Evolutionary conservation across 1,284 basidiomycete species (phyloP).

Genomic region (Rhizoctonia solani): DNA sequence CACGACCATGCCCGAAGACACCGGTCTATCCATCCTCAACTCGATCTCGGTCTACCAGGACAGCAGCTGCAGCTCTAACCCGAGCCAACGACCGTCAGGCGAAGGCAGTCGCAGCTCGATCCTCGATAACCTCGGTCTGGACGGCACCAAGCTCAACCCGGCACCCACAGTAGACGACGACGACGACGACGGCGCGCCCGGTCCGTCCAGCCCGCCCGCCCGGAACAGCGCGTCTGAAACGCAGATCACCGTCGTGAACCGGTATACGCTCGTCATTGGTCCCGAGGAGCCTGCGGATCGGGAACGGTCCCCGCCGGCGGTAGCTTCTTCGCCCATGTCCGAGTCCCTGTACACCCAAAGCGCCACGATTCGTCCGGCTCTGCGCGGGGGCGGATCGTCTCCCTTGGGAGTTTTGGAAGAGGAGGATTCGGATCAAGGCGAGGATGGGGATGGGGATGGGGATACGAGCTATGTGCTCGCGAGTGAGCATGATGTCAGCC

Average conservation of each 20-base stretch:
- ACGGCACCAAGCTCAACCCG: constrained; percentile 11
- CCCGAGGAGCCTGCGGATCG: background rate
- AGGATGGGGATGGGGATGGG: constrained; percentile 1
- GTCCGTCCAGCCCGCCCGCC: background rate
- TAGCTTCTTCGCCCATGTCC: constrained; percentile 21
- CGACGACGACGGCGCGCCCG: no score
- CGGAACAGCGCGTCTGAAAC: background rate
- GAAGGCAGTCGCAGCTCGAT: background rate
- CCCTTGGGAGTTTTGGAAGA: constrained; percentile 13
- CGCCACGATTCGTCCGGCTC: constrained; percentile 18
- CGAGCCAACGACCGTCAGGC: background rate
- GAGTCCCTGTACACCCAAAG: constrained; percentile 5
- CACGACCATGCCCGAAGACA: background rate
- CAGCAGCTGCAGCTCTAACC: constrained; percentile 18
- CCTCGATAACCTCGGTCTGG: constrained; percentile 2
- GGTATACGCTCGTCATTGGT: background rate
- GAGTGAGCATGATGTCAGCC: background rate
- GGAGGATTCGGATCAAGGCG: constrained; percentile 13
- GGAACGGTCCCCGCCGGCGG: background rate
- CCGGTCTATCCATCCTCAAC: constrained; percentile 1
- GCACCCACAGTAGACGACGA: constrained; percentile 21
- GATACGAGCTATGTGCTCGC: constrained; percentile 21
- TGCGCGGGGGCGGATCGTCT: constrained; percentile 14
- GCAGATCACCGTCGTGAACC: background rate
- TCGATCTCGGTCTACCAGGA: constrained; percentile 21